Evolutionary conservation across 257 asterid genomes (phyloP).

Genomic region (Lithospermum erythrorhizon): DNA sequence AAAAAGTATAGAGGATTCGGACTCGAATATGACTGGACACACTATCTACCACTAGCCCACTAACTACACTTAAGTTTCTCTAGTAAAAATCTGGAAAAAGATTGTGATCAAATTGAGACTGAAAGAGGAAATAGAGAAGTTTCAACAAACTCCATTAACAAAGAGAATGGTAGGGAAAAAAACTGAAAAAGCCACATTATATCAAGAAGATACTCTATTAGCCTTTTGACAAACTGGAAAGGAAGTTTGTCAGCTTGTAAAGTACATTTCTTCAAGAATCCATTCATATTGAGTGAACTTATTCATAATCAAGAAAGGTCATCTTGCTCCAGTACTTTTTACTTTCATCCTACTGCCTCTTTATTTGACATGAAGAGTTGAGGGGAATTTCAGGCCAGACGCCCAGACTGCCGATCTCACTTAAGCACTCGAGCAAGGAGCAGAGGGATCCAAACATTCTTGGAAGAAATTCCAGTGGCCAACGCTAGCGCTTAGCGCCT

Average conservation of each 20-base stretch:
- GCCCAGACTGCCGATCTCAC: too few species aligned
- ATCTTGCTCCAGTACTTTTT: too few species aligned
- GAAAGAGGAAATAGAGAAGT: slow-evolving; percentile 16
- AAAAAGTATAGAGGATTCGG: too few species aligned
- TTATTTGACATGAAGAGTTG: too few species aligned
- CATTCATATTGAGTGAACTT: slow-evolving; percentile 3
- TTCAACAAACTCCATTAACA: slow-evolving; percentile 18
- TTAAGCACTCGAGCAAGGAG: too few species aligned
- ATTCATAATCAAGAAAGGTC: slow-evolving; percentile 1
- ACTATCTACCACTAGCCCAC: slow-evolving; percentile 16
- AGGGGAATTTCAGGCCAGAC: too few species aligned
- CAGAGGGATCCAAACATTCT: too few species aligned
- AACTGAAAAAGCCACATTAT: slow-evolving; percentile 17
- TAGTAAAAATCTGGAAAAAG: slow-evolving; percentile 6
- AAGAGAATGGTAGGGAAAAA: slow-evolving; percentile 18
- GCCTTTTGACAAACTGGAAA: slow-evolving; percentile 42
- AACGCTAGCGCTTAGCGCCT: too few species aligned
- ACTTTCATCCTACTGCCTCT: too few species aligned
- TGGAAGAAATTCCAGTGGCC: too few species aligned
- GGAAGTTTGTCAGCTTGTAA: slow-evolving; percentile 18
- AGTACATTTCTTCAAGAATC: slow-evolving; percentile 21
- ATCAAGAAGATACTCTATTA: slow-evolving; percentile 11
- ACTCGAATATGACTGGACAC: slow-evolving; percentile 11
- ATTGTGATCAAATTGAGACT: slow-evolving; percentile 4
- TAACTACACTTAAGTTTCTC: slow-evolving; percentile 13